Evolutionary conservation across 1,284 basidiomycete genomes (phyloP), one percentile per base, ranked within the genome.

Genomic region (Cutaneotrichosporon sp.): DNA sequence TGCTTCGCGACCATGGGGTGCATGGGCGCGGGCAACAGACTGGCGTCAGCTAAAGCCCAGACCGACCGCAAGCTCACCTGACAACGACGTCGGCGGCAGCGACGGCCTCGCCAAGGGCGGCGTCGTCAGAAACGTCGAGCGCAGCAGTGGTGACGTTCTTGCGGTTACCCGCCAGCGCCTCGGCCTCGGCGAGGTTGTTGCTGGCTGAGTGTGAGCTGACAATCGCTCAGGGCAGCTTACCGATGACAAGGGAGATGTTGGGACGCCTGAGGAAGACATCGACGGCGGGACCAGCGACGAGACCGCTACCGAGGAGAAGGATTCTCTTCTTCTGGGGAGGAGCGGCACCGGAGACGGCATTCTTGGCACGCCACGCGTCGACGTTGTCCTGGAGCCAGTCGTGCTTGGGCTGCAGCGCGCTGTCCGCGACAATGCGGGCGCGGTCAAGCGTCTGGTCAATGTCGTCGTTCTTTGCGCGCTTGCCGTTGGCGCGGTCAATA

Each of bases 281-380:
- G 7, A 90, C 84, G 8, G 86, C 86, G 12, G 90, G 90, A 3
- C 85, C 84, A 13, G 90, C 88, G 20, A 93, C 92, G 83, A 93
- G 91, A 17, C 92, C 93, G 51, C 87, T 89, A 10, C 92, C 92
- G 4, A 96, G 80, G 60, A 97, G 78, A 23, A 97, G 74, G 1
- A 93, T 80, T 61, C 79, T 83, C 75, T 85, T 87, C 77, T 84
- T 84, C 45, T 51, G 41, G 13, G 54, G 44, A 10, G 42, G n/a
- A 3, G 41, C 53, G 44, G 23, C 17, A 30, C 46, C 42, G 38
- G 21, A 38, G 9, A 21, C 42, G 13, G 49, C 37, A 8, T 42
- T 4, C 20, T 46, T 36, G 17, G 39, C 41, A 10, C 60, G 51
- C 76, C 78, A 82, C 44, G 68, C 68, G 13, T 79, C 75, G 15